These are phyloP conservation scores for Secale cereale DNA, from an alignment of 176 grass and related monocot species.

Conservation along the genomic window DNA sequence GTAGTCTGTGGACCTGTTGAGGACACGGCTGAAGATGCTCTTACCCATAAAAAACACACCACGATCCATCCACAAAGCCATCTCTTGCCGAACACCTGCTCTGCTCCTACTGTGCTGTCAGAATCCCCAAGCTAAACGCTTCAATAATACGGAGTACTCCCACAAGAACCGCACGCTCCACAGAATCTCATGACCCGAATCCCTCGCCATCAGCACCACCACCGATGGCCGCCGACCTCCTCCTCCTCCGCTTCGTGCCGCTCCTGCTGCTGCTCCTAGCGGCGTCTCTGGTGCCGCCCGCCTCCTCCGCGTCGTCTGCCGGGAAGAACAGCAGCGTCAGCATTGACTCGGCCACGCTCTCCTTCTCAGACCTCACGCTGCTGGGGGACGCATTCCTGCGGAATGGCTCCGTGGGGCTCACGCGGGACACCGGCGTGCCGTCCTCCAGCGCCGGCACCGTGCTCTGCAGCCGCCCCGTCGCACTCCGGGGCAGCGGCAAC, in stretches of 20 bases:
- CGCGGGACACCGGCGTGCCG: slow-evolving; percentile 69
- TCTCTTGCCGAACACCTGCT: neutral
- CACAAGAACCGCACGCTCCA: neutral
- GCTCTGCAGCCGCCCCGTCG: slow-evolving; percentile 64
- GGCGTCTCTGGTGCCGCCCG: neutral
- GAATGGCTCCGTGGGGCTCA: slow-evolving; percentile 70
- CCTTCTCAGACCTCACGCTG: slow-evolving; percentile 73
- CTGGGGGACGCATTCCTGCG: slow-evolving; percentile 84
- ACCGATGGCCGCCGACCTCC: slow-evolving; percentile 25
- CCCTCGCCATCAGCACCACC: neutral
- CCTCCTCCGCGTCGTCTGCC: neutral
- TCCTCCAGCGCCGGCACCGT: slow-evolving; percentile 75
- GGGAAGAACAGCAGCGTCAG: slow-evolving; percentile 26
- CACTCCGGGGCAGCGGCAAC: neutral
- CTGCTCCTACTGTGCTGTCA: slow-evolving; percentile 4
- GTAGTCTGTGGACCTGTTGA: no score
- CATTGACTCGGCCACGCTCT: slow-evolving; percentile 69
- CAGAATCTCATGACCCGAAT: slow-evolving; percentile 17
- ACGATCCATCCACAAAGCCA: neutral
- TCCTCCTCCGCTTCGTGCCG: neutral
- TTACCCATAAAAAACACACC: slow-evolving; percentile 4
- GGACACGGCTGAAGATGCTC: no score
- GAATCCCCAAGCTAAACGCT: neutral
- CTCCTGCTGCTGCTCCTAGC: neutral
- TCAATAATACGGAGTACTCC: slow-evolving; percentile 26